Base-by-base conservation (phyloP, 2,329 filamentous ascomycete species). In the Fusarium pseudocircinatum region DNA sequence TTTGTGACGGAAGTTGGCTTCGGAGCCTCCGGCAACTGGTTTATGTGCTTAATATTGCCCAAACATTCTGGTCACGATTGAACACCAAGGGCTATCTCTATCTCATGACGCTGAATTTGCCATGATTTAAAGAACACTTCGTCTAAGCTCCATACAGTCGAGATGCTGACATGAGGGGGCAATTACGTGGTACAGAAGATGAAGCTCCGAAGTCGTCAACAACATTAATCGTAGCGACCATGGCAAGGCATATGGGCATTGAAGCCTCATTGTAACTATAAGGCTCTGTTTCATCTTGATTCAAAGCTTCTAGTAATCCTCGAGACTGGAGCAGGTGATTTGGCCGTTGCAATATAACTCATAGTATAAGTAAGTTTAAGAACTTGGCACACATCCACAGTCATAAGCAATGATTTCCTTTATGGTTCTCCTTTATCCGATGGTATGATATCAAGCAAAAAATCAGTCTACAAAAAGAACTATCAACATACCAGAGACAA, bases 1-100 rank as follows among this genome's bases (percentile, higher is more conserved):
- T 46, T 73, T 72, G 69, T 42, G 65, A 44, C 69, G 63, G 67
- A 68, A 66, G 53, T 73, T 69, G 20, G 20, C 40, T 46, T 49
- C 54, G 40, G 54, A 58, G 42, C 30, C 42, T 59, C 56, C 42
- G 42, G 54, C 42, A 28, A 34, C 24, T 30, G 24, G 30, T 10
- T n/a, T 22, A 54, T 59, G 15, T 20, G 11, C 10, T 34, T 58
- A 24, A 18, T 4, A 37, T 18, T 28, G 15, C 14, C 24, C 22
- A 53, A n/a, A 18, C 20, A 18, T 4, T 18, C 32, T 28, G 15
- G 15, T 7, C 24, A 18, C 30, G 28, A n/a, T 20, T n/a, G 3
- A 34, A 15, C 5, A 6, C 11, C 28, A 24, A 30, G 14, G 11
- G 9, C n/a, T n/a, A n/a, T 43, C 28, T 56, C 37, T 11, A 13